Percentiles rank a stretch among this genome's conserved stretches.
Conservation (phyloP, 2,329 filamentous ascomycete genomes). For the Erysiphe pulchra region DNA sequence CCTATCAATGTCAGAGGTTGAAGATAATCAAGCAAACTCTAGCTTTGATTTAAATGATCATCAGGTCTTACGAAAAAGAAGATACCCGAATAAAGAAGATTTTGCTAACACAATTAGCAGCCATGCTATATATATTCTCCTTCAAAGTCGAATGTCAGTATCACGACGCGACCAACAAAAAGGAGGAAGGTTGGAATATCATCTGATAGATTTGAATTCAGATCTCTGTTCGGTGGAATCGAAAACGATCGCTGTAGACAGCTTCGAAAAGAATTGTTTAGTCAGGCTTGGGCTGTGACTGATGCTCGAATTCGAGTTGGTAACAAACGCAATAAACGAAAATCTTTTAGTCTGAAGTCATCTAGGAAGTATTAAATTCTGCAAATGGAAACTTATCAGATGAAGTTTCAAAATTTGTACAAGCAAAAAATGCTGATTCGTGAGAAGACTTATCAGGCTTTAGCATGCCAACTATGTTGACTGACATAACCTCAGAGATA, state of each 20-base stretch:
- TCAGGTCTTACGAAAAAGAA: slow-evolving; percentile 7
- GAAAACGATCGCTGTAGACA: slow-evolving; percentile 23
- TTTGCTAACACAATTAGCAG: slow-evolving; percentile 6
- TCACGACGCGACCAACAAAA: slow-evolving; percentile 13
- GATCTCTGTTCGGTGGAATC: slow-evolving; percentile 25
- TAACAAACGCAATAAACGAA: not conserved
- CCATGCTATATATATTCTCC: slow-evolving; percentile 16
- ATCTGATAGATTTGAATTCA: slow-evolving; percentile 15
- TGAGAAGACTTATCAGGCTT: slow-evolving; percentile 2
- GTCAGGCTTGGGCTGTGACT: slow-evolving; percentile 36
- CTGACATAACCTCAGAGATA: slow-evolving; percentile 2
- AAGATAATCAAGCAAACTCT: slow-evolving; percentile 6
- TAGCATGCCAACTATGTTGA: not conserved
- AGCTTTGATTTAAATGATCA: slow-evolving; percentile 12
- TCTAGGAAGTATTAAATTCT: slow-evolving; percentile 27
- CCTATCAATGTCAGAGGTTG: slow-evolving; percentile 11
- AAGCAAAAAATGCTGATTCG: slow-evolving; percentile 12
- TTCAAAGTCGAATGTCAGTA: slow-evolving; percentile 3
- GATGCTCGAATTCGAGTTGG: slow-evolving; percentile 34
- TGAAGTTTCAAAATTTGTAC: slow-evolving; percentile 30
- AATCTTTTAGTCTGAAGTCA: slow-evolving; percentile 14
- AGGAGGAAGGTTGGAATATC: slow-evolving; percentile 13
- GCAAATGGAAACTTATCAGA: slow-evolving; percentile 34
- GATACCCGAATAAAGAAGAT: not conserved
- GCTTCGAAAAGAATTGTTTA: slow-evolving; percentile 32